Evolutionary conservation across 2,329 filamentous ascomycete genomes (phyloP).

Genomic region (Aspergillus japonicus): DNA sequence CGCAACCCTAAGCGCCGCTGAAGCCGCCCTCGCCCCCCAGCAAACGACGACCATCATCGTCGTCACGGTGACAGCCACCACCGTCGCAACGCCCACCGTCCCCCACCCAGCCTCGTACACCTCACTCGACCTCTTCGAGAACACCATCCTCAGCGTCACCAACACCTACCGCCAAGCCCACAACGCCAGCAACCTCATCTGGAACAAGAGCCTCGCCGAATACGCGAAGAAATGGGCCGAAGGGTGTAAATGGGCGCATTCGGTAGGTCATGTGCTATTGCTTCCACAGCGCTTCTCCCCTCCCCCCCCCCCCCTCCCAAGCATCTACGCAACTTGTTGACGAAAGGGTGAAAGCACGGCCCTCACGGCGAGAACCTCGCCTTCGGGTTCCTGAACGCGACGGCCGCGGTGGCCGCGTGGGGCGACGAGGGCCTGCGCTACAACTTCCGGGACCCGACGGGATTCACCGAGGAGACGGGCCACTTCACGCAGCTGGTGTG

Average conservation of each 20-base stretch:
- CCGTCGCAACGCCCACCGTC: slow-evolving; percentile 25
- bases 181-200: slow-evolving; percentile 58
- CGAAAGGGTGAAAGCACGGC: slow-evolving; percentile 45
- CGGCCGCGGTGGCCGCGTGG: slow-evolving; percentile 64
- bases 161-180: slow-evolving; percentile 66
- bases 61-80: slow-evolving; percentile 23
- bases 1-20: slow-evolving; percentile 4
- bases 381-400: slow-evolving; percentile 62
- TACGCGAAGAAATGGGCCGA: slow-evolving; percentile 55
- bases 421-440: slow-evolving; percentile 60
- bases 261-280: slow-evolving; percentile 24
- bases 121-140: slow-evolving; percentile 41
- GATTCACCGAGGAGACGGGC: slow-evolving; percentile 61
- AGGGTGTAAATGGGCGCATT: slow-evolving; percentile 45
- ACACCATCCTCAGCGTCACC: slow-evolving; percentile 62
- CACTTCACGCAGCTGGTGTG: slow-evolving; percentile 75
- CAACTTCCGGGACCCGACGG: slow-evolving; percentile 54
- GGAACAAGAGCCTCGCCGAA: slow-evolving; percentile 64
- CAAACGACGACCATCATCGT: slow-evolving; percentile 9
- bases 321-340: slow-evolving; percentile 4
- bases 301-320: not conserved
- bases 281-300: no score
- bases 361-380: slow-evolving; percentile 75
- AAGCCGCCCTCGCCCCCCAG: not conserved
- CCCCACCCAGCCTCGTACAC: slow-evolving; percentile 44